Percentiles rank a stretch among this genome's conserved stretches.
phyloP scores from a whole-genome alignment of 352 stramenopile genomes.

The Thraustochytrium aureum region DNA sequence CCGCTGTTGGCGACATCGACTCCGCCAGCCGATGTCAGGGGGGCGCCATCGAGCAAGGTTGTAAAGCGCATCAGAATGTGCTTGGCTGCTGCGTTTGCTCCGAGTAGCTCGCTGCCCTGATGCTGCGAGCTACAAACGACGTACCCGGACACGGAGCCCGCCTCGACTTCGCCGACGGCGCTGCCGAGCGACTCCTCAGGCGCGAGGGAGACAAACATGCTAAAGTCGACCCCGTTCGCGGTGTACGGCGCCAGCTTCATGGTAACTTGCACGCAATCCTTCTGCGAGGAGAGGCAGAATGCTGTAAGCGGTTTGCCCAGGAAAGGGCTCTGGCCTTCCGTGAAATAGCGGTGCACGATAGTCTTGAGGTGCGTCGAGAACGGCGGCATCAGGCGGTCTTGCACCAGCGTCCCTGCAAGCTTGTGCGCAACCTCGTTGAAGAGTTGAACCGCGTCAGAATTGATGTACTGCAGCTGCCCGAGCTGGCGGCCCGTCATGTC shows the following conservation, averaged over 20 bases:
- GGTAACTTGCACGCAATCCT: constrained; percentile 24
- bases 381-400: constrained; percentile 19
- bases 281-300: constrained; percentile 8
- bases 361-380: constrained; percentile 27
- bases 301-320: constrained; percentile 9
- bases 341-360: constrained; percentile 11
- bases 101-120: not conserved
- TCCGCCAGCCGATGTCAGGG: no score
- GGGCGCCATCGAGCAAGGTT: no score
- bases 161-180: no score
- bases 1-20: not conserved
- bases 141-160: no score
- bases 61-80: constrained; percentile 10
- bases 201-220: constrained; percentile 22
- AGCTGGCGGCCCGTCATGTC: not conserved
- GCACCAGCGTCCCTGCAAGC: not conserved
- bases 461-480: constrained; percentile 20
- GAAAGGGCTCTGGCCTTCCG: not conserved
- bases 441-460: not conserved
- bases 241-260: constrained; percentile 46
- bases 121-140: not conserved
- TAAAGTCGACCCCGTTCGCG: constrained; percentile 31
- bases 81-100: not conserved
- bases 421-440: constrained; percentile 22
- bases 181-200: not conserved